Evolutionary conservation across 176 grass and related monocot species (phyloP), one percentile per base, ranked within the genome.

Genomic region (Luzula sylvatica): DNA sequence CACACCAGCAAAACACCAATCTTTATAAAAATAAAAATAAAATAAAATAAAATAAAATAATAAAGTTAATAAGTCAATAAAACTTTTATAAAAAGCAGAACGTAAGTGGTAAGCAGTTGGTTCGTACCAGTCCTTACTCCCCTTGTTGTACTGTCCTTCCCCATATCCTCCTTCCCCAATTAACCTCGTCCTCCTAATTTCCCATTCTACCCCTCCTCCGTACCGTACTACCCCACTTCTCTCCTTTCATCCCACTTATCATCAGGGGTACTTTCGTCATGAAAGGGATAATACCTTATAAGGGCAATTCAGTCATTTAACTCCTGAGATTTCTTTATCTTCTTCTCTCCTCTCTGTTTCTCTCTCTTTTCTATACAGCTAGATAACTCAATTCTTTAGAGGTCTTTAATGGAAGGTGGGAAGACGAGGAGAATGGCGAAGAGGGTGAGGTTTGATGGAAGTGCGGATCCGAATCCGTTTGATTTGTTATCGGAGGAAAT

Each of bases 71-170:
- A 11, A 6, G 5, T 40, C 35, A 40, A 40, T 6, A 40, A 40
- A 40, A 5, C 35, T 40, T 6, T 11, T 11, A 40, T 11, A 6
- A 40, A 40, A 40, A 40, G 35, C 5, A 6, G n/a, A 35, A 16
- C 11, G 50, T 54, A 3, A 22, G 12, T 0, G 0, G 6, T 1
- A 22, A 22, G 46, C 17, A 0, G 18, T 0, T 15, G 20, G 30
- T 50, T 79, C 78, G 84, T 88, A 82, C 83, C 26, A 20, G 77
- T 77, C 83, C 69, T 67, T 61, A 82, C 79, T 52, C 16, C 17
- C 63, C 35, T 56, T 53, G 18, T 52, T 75, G 75, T 83, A 70
- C 85, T 73, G 53, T 30, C 53, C 60, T 15, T 71, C 75, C 78
- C 78, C 70, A 42, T 15, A 66, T 74, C 51, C 19, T 50, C 78